Base-by-base conservation (phyloP, 306 rosid species). In the Trifolium dubium region DNA sequence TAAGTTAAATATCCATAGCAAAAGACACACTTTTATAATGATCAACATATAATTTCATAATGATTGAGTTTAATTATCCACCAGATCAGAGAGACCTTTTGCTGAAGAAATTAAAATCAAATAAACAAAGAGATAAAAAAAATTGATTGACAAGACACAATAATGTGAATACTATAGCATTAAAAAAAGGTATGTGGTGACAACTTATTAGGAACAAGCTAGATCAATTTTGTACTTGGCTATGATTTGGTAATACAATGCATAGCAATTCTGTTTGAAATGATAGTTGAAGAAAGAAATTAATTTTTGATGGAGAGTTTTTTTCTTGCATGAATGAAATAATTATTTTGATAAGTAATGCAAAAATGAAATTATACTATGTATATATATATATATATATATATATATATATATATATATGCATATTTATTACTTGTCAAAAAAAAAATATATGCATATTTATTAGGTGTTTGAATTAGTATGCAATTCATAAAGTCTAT, bases 41-140 rank as follows among this genome's bases (percentile, higher is more conserved):
- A 80, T 81, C 61, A 65, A 65, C 60, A 5, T 67, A 81, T 81
- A 73, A 78, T 81, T 78, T 69, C 69, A 63, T 61, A 71, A 81
- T 83, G 69, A 83, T 86, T 73, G 84, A 74, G 71, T 67, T 63
- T 56, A 68, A 56, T 83, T 73, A 72, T 78, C 60, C 83, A 69
- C 81, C 8, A 10, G 66, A 67, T 40, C n/a, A 71, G 54, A 67
- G 43, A 71, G 46, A n/a, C 30, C 56, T 75, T 64, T 83, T 78
- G 75, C 67, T n/a, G 69, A 65, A 76, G 72, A 43, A 41, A 83
- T 23, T 9, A 58, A 64, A 41, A 72, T 10, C 10, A 30, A 58
- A 18, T 17, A 17, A 17, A 30, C 64, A 30, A 59, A 2, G 4
- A 30, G 32, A 31, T 5, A 30, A 28, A 9, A 9, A 19, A 0